Evolutionary conservation across 352 stramenopile species (phyloP).

Genomic region (Phytopythium vexans): DNA sequence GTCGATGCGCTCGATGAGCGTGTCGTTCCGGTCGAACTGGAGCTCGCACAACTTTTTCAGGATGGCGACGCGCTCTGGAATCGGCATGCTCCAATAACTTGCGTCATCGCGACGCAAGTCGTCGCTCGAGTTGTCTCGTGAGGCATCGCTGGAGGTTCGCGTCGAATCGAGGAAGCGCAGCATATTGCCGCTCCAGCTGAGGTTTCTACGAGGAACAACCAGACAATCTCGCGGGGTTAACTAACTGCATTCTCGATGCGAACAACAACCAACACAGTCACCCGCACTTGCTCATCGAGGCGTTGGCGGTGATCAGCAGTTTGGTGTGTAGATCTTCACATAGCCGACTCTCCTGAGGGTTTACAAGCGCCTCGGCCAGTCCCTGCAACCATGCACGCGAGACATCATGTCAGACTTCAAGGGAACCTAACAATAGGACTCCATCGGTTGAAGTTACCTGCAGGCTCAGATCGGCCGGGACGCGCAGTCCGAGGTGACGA

Average conservation of each 20-base stretch:
- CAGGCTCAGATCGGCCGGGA: constrained; percentile 38
- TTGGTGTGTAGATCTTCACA: constrained; percentile 43
- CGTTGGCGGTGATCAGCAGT: constrained; percentile 45
- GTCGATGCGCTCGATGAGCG: constrained; percentile 51
- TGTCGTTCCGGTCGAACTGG: constrained; percentile 65
- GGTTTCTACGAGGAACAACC: constrained; percentile 21
- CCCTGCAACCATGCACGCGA: constrained; percentile 11
- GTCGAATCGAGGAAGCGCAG: constrained; percentile 6
- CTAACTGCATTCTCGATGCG: too few species aligned
- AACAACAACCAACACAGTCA: not conserved
- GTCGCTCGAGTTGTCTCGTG: constrained; percentile 11
- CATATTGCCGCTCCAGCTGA: constrained; percentile 36
- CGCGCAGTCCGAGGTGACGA: constrained; percentile 46
- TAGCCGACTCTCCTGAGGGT: constrained; percentile 26
- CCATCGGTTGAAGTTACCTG: constrained; percentile 20
- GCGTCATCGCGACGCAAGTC: constrained; percentile 15
- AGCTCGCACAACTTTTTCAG: constrained; percentile 63
- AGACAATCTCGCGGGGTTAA: not conserved
- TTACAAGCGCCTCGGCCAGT: constrained; percentile 32
- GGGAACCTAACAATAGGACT: not conserved
- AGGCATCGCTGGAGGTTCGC: not conserved
- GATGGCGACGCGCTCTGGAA: constrained; percentile 39
- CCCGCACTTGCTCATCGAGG: constrained; percentile 43
- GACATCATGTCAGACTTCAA: not conserved
- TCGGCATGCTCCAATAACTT: constrained; percentile 44